Conservation (phyloP, 257 asterid species). For the Solanum clarkiae region DNA sequence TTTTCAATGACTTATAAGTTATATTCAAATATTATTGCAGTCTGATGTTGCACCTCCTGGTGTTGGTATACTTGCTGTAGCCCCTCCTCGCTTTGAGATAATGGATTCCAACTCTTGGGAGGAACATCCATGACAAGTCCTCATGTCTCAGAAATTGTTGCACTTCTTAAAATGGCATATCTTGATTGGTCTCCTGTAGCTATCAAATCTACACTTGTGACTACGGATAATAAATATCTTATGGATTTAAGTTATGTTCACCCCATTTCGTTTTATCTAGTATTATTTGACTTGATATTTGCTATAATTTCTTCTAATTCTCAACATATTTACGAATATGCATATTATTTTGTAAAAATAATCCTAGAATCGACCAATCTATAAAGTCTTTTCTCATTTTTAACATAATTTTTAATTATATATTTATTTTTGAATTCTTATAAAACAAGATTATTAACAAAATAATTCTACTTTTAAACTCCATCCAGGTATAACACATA, state of each 20-base stretch:
- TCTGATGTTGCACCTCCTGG: neutral
- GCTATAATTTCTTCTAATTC: too few relatives aligned
- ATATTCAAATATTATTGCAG: neutral
- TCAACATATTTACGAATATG: too few relatives aligned
- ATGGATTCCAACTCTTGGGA: neutral
- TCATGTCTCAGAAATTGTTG: slow-evolving; percentile 30
- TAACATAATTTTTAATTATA: too few relatives aligned
- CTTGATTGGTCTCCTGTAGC: slow-evolving; percentile 31
- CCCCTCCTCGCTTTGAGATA: neutral
- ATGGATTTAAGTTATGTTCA: neutral
- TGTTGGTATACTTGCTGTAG: neutral
- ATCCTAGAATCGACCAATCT: too few relatives aligned
- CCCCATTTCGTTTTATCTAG: neutral
- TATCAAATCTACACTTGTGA: neutral
- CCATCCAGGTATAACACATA: too few relatives aligned
- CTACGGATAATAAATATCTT: neutral
- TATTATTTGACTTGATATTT: neutral
- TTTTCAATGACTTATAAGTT: neutral
- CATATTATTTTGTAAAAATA: neutral
- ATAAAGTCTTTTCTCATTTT: too few relatives aligned
- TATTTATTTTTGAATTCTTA: too few relatives aligned
- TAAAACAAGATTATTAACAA: too few relatives aligned
- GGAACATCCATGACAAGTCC: slow-evolving; percentile 41
- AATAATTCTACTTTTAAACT: too few relatives aligned
- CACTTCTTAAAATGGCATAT: slow-evolving; percentile 19